Conservation (phyloP, 2,329 filamentous ascomycete genomes). For the Cryphonectria parasitica region DNA sequence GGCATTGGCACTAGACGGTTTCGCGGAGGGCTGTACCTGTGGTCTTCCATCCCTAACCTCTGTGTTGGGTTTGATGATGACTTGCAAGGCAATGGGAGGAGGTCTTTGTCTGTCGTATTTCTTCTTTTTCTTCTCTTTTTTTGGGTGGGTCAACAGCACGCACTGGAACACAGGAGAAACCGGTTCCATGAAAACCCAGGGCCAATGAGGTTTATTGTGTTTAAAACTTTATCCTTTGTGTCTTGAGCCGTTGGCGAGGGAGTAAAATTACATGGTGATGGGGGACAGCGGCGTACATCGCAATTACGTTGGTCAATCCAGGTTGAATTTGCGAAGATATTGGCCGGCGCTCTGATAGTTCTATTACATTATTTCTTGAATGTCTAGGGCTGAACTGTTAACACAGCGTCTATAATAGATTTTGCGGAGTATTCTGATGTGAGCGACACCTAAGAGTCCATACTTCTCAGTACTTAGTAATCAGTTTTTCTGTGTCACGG, state of each 20-base stretch:
- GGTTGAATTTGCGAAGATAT: not conserved
- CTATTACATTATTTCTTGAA: not conserved
- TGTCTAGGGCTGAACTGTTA: not conserved
- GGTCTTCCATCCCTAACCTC: slow-evolving; percentile 5
- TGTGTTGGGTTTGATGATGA: slow-evolving; percentile 15
- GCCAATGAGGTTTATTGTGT: slow-evolving; percentile 15
- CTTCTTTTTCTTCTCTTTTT: not conserved
- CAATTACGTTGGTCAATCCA: slow-evolving; percentile 30
- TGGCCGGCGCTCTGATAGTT: not conserved
- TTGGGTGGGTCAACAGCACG: slow-evolving; percentile 16
- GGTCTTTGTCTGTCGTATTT: not conserved
- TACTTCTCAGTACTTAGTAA: not conserved
- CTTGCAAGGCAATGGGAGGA: slow-evolving; percentile 20
- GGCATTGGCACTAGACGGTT: slow-evolving; percentile 8
- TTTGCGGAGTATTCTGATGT: not conserved
- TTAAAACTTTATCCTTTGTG: slow-evolving; percentile 18
- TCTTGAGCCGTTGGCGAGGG: slow-evolving; percentile 17
- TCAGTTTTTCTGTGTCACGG: not conserved
- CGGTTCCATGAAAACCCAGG: slow-evolving; percentile 23
- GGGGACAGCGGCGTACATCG: slow-evolving; percentile 25
- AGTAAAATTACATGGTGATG: slow-evolving; percentile 16
- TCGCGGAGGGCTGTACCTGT: slow-evolving; percentile 9
- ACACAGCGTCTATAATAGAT: not conserved
- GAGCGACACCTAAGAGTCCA: not conserved
- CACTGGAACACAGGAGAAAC: slow-evolving; percentile 9